Percentiles rank a stretch among this genome's conserved stretches.
Conservation (phyloP, 108 stramenopile species). For the Fragilaria crotonensis region DNA sequence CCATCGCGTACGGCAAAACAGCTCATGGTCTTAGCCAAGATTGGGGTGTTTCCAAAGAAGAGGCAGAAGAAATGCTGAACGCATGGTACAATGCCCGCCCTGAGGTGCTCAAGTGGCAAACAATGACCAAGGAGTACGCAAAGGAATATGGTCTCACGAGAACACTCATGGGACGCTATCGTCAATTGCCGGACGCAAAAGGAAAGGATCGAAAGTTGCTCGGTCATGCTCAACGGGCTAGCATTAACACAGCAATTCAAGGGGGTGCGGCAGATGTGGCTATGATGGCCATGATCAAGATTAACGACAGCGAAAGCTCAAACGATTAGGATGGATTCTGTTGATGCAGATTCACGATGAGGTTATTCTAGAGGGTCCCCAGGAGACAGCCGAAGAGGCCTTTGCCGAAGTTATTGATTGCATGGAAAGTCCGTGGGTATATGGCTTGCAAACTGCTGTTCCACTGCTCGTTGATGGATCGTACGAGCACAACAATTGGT, state of each 20-base stretch:
- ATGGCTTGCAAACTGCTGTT: conserved; percentile 83
- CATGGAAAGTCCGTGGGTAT: conserved; percentile 96
- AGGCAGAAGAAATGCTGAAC: conserved; percentile 90
- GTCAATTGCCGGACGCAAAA: conserved; percentile 83
- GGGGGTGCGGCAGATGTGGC: conserved; percentile 99
- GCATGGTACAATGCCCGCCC: conserved; percentile 95
- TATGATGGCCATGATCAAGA: conserved; percentile 99
- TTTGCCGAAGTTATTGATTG: conserved; percentile 78
- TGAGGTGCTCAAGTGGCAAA: conserved; percentile 95
- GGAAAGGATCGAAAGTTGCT: conserved; percentile 29
- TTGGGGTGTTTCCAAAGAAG: conserved; percentile 86
- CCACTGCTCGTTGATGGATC: conserved; percentile 94
- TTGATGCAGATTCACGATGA: conserved; percentile 99
- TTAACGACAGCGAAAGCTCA: conserved; percentile 74
- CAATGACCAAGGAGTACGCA: conserved; percentile 64
- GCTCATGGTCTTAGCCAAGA: conserved; percentile 93
- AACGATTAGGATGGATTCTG: conserved; percentile 90
- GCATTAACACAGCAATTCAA: conserved; percentile 99
- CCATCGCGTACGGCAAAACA: conserved; percentile 99
- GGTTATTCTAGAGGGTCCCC: conserved; percentile 98
- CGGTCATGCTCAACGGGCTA: conserved; percentile 87
- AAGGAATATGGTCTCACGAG: conserved; percentile 61
- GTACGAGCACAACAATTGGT: conserved; percentile 88
- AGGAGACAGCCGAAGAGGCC: conserved; percentile 93
- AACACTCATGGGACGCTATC: conserved; percentile 96